Percentiles rank a stretch among this genome's conserved stretches.
phyloP scores from a whole-genome alignment of 208 protist species.

The Endotrypanum monterogeii region DNA sequence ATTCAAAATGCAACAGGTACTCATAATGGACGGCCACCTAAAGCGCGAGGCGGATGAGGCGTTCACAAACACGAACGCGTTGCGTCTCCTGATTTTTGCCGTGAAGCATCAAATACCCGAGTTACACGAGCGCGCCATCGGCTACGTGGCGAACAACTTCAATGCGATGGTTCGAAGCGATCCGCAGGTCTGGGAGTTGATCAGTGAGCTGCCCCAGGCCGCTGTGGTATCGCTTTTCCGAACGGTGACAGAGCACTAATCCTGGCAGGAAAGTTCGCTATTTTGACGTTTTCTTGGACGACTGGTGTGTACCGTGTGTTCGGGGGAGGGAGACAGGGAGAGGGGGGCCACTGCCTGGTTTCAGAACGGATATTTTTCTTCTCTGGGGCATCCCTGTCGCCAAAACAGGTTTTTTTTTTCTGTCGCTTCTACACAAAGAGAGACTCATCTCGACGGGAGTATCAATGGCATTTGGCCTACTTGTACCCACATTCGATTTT shows the following conservation, averaged over 20 bases:
- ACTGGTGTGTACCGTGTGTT: no score
- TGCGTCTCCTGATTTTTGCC: conserved; percentile 83
- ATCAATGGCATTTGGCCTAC: no score
- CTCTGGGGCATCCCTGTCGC: no score
- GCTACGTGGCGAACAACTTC: conserved; percentile 74
- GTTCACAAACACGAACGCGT: conserved; percentile 64
- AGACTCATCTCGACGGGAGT: no score
- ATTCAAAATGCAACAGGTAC: conserved; percentile 78
- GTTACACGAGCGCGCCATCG: conserved; percentile 81
- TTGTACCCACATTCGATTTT: no score
- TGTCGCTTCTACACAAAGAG: background rate
- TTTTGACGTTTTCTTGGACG: no score
- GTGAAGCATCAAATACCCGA: conserved; percentile 83
- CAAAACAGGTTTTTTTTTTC: no score
- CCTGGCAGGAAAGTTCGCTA: background rate
- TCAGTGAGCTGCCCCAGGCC: conserved; percentile 75
- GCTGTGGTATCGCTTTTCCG: conserved; percentile 81
- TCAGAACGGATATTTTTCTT: no score
- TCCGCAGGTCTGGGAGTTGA: conserved; percentile 84
- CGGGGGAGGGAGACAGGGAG: no score
- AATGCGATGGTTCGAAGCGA: conserved; percentile 60
- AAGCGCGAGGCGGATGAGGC: conserved; percentile 85
- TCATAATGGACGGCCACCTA: conserved; percentile 86
- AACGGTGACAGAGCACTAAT: conserved; percentile 68
- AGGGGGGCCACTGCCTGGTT: no score